Evolutionary conservation across 2,329 filamentous ascomycete genomes (phyloP).

Genomic region (Samsoniella hepiali): DNA sequence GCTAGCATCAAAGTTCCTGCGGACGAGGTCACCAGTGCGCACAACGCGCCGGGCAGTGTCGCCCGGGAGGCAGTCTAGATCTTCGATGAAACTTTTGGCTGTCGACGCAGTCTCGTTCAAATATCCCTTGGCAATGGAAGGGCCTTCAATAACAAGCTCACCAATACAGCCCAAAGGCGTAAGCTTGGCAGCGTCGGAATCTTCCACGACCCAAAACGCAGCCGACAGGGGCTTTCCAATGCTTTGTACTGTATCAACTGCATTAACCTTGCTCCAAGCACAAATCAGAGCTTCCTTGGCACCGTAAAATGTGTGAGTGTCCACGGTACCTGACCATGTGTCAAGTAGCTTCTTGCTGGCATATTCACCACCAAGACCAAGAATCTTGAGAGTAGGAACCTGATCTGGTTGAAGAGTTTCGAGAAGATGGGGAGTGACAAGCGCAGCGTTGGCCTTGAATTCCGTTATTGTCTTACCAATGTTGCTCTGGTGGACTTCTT

Average conservation of each 20-base stretch:
- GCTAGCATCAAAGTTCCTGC: not conserved
- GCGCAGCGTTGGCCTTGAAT: not conserved
- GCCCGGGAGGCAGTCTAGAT: not conserved
- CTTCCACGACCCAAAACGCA: slow-evolving; percentile 1
- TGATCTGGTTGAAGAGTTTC: not conserved
- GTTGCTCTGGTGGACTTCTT: not conserved
- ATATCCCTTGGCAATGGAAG: slow-evolving; percentile 47
- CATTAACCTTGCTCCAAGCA: not conserved
- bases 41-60: not conserved
- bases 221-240: not conserved
- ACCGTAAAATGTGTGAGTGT: not conserved
- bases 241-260: not conserved
- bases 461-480: not conserved
- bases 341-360: slow-evolving; percentile 23
- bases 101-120: slow-evolving; percentile 15
- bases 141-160: slow-evolving; percentile 46
- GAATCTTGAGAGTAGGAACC: slow-evolving; percentile 4
- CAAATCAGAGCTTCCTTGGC: not conserved
- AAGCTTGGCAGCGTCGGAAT: not conserved
- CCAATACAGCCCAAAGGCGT: slow-evolving; percentile 38
- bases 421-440: not conserved
- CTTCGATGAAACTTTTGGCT: slow-evolving; percentile 5
- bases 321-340: not conserved
- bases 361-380: slow-evolving; percentile 6
- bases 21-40: not conserved